phyloP scores from a whole-genome alignment of 2,329 filamentous ascomycete genomes.

The Leptodontidium sp. region DNA sequence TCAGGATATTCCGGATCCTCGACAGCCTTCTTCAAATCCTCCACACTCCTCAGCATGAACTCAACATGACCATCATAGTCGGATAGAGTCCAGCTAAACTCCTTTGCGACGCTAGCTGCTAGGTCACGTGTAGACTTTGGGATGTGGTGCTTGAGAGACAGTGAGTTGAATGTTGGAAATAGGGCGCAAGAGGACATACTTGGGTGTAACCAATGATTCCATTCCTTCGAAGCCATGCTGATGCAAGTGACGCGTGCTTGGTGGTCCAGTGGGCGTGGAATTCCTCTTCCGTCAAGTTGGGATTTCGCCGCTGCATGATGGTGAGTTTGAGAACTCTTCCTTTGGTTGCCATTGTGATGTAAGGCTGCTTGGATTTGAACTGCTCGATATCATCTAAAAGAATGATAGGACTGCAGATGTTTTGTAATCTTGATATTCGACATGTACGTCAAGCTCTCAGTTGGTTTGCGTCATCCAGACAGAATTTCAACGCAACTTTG shows the following conservation, averaged over 20 bases:
- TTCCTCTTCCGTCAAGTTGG: not conserved
- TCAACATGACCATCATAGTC: slow-evolving; percentile 24
- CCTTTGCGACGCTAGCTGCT: not conserved
- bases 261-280: slow-evolving; percentile 19
- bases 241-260: slow-evolving; percentile 9
- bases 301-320: slow-evolving; percentile 16
- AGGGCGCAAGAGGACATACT: not conserved
- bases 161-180: not conserved
- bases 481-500: too few species aligned
- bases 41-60: slow-evolving; percentile 8
- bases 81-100: slow-evolving; percentile 10
- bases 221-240: slow-evolving; percentile 17
- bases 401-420: not conserved
- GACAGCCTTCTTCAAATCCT: slow-evolving; percentile 22
- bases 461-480: not conserved
- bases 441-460: too few species aligned
- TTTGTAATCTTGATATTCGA: too few species aligned
- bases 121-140: not conserved
- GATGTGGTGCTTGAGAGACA: not conserved
- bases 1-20: slow-evolving; percentile 22
- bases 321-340: slow-evolving; percentile 16
- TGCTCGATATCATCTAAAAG: not conserved
- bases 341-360: slow-evolving; percentile 8
- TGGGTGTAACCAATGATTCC: slow-evolving; percentile 22
- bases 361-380: not conserved